phyloP scores from a whole-genome alignment of 1,284 basidiomycete species.

The Chalciporus sp. region DNA sequence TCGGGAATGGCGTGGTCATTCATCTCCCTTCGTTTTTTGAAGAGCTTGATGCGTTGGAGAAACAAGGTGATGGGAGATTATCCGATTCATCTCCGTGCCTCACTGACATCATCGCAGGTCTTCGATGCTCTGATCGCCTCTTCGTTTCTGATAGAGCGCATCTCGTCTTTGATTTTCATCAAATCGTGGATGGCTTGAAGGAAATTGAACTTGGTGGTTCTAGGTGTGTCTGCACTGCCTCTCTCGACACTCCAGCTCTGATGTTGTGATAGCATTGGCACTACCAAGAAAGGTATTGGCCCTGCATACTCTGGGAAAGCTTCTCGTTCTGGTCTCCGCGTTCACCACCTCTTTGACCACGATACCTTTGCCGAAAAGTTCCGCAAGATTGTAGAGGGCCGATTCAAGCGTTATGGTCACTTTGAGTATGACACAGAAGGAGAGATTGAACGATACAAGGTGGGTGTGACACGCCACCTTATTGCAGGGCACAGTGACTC shows the following conservation, averaged over 20 bases:
- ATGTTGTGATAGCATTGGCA: conserved; percentile 77
- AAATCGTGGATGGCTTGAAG: conserved; percentile 98
- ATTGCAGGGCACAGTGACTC: not conserved
- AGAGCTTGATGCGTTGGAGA: conserved; percentile 87
- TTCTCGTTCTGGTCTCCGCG: conserved; percentile 91
- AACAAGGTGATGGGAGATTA: conserved; percentile 65
- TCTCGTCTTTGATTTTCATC: conserved; percentile 98
- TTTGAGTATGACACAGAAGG: conserved; percentile 99
- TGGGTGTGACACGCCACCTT: conserved; percentile 27
- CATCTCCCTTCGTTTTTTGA: conserved; percentile 95
- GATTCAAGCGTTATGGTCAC: conserved; percentile 97
- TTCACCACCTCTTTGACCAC: conserved; percentile 95
- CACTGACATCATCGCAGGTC: conserved; percentile 53
- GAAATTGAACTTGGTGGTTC: conserved; percentile 95
- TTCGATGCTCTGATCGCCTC: conserved; percentile 84
- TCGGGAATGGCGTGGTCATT: conserved; percentile 94
- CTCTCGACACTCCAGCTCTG: conserved; percentile 6
- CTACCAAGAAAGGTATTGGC: conserved; percentile 97
- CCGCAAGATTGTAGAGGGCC: conserved; percentile 93
- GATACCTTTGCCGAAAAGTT: conserved; percentile 90
- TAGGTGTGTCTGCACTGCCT: conserved; percentile 48
- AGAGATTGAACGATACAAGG: conserved; percentile 93
- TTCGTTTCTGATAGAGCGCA: conserved; percentile 96
- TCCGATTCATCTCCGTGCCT: not conserved
- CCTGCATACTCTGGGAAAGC: conserved; percentile 98